phyloP scores from a whole-genome alignment of 306 rosid genomes.

The Cucumis melo region DNA sequence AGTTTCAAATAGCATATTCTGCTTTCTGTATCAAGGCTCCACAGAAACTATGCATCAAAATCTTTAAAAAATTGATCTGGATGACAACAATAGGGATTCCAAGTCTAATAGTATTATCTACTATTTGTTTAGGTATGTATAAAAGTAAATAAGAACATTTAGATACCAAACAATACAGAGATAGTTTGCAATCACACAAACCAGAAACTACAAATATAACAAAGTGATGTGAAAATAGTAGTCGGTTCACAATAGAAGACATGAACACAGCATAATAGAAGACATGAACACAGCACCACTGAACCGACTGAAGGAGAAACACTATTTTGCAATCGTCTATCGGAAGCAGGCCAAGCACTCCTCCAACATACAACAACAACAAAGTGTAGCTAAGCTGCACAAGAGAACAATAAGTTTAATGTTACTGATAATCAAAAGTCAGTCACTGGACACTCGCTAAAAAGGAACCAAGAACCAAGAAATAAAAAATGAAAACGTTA shows the following conservation, averaged over 20 bases:
- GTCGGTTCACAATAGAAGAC: neutral
- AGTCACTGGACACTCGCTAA: too few relatives aligned
- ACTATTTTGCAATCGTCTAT: neutral
- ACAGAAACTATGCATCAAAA: neutral
- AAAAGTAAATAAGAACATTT: neutral
- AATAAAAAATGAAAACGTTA: too few relatives aligned
- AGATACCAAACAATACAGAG: neutral
- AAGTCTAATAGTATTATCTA: neutral
- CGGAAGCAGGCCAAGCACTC: conserved; percentile 48
- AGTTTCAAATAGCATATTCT: neutral
- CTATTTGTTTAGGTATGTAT: neutral
- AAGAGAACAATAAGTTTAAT: neutral
- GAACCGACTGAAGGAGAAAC: neutral
- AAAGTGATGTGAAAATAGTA: neutral
- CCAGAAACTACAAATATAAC: neutral
- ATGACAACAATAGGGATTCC: neutral
- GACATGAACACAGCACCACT: neutral
- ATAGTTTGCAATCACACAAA: neutral
- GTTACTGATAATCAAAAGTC: neutral
- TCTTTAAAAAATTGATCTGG: neutral
- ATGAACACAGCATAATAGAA: neutral
- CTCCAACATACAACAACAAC: conserved; percentile 85
- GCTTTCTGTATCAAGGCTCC: neutral
- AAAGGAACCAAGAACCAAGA: too few relatives aligned
- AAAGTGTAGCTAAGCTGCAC: conserved; percentile 67